These are phyloP conservation scores for Perkinsus olseni DNA, from an alignment of 169 alveolate species.

Conservation along the genomic window DNA sequence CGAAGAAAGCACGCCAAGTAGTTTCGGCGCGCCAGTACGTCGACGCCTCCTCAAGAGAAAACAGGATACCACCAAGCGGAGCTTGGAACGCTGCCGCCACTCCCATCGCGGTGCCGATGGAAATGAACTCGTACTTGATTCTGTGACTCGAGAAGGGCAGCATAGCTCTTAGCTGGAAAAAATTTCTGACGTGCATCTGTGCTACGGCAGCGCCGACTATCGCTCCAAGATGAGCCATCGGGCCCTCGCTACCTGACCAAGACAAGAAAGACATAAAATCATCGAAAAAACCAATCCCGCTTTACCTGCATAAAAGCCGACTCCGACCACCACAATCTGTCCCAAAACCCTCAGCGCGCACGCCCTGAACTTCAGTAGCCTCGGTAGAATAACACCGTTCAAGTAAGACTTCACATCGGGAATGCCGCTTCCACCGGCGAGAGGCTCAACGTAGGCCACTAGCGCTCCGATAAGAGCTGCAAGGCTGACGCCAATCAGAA, in stretches of 20 bases:
- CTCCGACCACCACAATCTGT: not conserved
- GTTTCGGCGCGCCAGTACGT: not conserved
- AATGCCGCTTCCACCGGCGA: slow-evolving; percentile 4
- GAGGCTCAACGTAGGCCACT: not conserved
- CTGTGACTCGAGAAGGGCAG: not conserved
- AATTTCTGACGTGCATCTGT: not conserved
- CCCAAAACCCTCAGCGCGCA: not conserved
- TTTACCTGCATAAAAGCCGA: not conserved
- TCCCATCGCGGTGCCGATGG: not conserved
- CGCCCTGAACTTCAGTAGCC: slow-evolving; percentile 1
- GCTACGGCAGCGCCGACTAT: not conserved
- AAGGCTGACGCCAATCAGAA: not conserved
- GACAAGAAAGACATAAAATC: not conserved
- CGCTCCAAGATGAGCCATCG: slow-evolving; percentile 8
- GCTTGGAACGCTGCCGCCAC: not conserved
- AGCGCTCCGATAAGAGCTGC: not conserved
- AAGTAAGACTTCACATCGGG: slow-evolving; percentile 3
- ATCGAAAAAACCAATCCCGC: not conserved
- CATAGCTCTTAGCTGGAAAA: not conserved
- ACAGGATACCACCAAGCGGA: slow-evolving; percentile 2
- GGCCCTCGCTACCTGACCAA: slow-evolving; percentile 5
- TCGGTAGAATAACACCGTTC: not conserved
- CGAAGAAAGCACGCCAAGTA: not conserved
- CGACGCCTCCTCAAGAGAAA: not conserved
- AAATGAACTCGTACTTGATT: not conserved